A percentile compares a stretch with the other conserved stretches of the same genome.
phyloP scores from a whole-genome alignment of 768 basidiomycete genomes.

The Tubosaeta sp. region DNA sequence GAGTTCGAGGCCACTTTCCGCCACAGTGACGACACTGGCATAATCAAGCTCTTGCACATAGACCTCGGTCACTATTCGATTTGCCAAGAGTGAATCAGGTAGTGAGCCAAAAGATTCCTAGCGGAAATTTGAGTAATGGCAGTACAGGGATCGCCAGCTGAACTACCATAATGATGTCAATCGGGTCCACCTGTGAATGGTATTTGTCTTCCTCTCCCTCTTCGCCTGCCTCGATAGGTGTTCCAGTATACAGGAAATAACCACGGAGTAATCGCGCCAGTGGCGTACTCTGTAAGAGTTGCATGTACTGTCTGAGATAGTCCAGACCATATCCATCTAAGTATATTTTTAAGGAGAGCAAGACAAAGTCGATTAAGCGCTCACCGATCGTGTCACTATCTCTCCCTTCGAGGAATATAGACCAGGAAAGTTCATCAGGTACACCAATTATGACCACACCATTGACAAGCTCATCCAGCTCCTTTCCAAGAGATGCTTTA shows the following conservation, averaged over 20 bases:
- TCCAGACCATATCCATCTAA: slow-evolving; percentile 60
- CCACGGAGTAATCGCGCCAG: slow-evolving; percentile 57
- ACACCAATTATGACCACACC: slow-evolving; percentile 75
- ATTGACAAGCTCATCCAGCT: slow-evolving; percentile 67
- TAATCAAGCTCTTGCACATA: slow-evolving; percentile 72
- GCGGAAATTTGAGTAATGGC: slow-evolving; percentile 5
- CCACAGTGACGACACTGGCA: slow-evolving; percentile 61
- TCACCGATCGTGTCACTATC: slow-evolving; percentile 66
- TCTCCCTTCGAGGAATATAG: slow-evolving; percentile 64
- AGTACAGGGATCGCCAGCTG: not conserved
- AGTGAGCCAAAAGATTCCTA: slow-evolving; percentile 54
- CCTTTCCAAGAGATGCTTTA: slow-evolving; percentile 48
- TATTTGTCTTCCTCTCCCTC: slow-evolving; percentile 17
- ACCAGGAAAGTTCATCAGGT: slow-evolving; percentile 82
- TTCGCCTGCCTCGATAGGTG: slow-evolving; percentile 39
- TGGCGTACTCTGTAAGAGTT: slow-evolving; percentile 57
- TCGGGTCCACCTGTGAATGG: slow-evolving; percentile 38
- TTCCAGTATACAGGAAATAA: slow-evolving; percentile 62
- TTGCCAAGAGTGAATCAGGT: slow-evolving; percentile 59
- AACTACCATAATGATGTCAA: slow-evolving; percentile 61
- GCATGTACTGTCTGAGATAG: slow-evolving; percentile 55
- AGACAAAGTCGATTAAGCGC: slow-evolving; percentile 20
- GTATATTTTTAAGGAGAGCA: slow-evolving; percentile 1
- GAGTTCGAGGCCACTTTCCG: slow-evolving; percentile 66
- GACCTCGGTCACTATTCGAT: slow-evolving; percentile 59